Base-by-base conservation (phyloP, 2,329 filamentous ascomycete genomes). In the Colletotrichum siamense region DNA sequence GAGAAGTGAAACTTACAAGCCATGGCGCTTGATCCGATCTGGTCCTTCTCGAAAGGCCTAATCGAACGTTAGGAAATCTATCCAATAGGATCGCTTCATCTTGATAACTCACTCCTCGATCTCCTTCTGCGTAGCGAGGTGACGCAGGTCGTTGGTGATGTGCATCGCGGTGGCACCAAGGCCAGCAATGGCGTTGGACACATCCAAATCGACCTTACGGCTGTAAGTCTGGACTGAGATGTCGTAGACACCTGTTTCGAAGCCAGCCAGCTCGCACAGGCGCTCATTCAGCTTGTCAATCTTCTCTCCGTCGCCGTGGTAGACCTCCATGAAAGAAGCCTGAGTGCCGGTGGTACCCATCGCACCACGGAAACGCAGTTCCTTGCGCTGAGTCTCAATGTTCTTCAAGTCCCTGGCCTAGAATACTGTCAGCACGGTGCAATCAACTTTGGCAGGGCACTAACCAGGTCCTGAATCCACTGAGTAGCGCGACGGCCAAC, bases 181-280 rank as follows among this genome's bases (percentile, higher is more conserved):
- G 2, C 92, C 95, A 36, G 91, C 89, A 39, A 98, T 88, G n/a
- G 94, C 95, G 82, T 97, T 96, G 80, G 93, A 91, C n/a, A 98
- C 89, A 73, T 93, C 89, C 55, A 95, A 88, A 82, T 98, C 96
- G 71, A 98, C 93, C 86, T 97, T 97, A 78, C 95, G 52, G 26
- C 52, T 61, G 55, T 87, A 88, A 8, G 87, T 88, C 82, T 96
- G 94, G 28, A 92, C 92, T 12, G 93, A 94, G 75, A 95, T 78
- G 65, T 91, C 6, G 94, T 93, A 82, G 85, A 32, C 87, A 87
- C 7, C 26, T 12, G 87, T 88, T 82, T 96, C 94, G 83, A 92
- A 92, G n/a, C 88, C 89, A 44, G 86, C 83, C 82, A 91, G 91
- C 74, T 88, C 69, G 82, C 90, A 92, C 9, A 92, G 85, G 2